Evolutionary conservation across 441 rosid species (phyloP).

Genomic region (Lepidium campestre): DNA sequence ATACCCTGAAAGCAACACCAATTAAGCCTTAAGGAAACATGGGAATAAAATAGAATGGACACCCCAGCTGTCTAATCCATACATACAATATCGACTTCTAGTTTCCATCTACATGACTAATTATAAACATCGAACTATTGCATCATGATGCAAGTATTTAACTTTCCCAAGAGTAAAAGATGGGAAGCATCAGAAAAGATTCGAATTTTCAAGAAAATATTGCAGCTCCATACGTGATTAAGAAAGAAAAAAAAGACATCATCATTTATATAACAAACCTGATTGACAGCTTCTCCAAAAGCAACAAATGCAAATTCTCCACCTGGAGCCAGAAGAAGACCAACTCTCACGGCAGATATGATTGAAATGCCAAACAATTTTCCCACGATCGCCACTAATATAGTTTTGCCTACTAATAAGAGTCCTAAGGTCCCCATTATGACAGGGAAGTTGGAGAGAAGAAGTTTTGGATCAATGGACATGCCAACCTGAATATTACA

Average conservation of each 20-base stretch:
- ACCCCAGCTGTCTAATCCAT: neutral
- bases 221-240: neutral
- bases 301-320: constrained; percentile 99
- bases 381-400: constrained; percentile 73
- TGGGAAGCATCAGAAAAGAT: neutral
- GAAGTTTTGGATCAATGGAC: constrained; percentile 99
- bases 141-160: neutral
- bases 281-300: constrained; percentile 98
- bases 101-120: neutral
- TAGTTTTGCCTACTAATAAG: constrained; percentile 84
- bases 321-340: constrained; percentile 99
- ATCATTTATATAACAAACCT: constrained; percentile 42
- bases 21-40: constrained; percentile 13
- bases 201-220: neutral
- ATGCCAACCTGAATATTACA: constrained; percentile 79
- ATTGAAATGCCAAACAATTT: constrained; percentile 79
- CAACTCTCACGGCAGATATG: constrained; percentile 83
- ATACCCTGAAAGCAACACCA: constrained; percentile 66
- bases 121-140: neutral
- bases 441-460: constrained; percentile 83
- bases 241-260: neutral
- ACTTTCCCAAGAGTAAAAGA: neutral
- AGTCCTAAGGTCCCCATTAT: constrained; percentile 76
- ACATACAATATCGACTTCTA: neutral
- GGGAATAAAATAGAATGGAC: neutral